Evolutionary conservation across 495 filamentous ascomycete genomes (phyloP).

Genomic region (Penicillium antarcticum): DNA sequence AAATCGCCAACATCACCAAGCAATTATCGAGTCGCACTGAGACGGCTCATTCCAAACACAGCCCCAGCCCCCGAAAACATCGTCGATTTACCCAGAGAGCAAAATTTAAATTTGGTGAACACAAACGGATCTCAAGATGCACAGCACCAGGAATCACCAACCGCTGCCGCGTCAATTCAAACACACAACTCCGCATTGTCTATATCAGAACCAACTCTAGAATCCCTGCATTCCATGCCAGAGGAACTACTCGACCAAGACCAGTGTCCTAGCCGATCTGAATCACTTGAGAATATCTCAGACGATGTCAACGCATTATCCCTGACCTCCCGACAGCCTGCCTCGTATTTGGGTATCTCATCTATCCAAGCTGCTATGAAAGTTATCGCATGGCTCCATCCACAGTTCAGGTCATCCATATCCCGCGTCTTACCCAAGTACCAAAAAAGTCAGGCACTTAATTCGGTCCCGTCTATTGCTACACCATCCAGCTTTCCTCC

Average conservation of each 20-base stretch:
- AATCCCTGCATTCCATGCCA: slow-evolving; percentile 19
- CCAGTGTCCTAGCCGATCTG: slow-evolving; percentile 1
- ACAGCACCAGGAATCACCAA: slow-evolving; percentile 6
- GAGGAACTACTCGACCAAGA: slow-evolving; percentile 8
- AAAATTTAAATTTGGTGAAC: slow-evolving; percentile 13
- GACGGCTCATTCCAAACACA: slow-evolving; percentile 17
- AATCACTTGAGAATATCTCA: slow-evolving; percentile 20
- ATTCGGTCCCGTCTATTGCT: not conserved
- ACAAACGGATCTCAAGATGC: not conserved
- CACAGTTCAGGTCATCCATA: slow-evolving; percentile 42
- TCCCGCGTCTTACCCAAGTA: not conserved
- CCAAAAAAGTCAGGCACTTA: not conserved
- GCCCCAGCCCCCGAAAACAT: slow-evolving; percentile 11
- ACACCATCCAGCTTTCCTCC: slow-evolving; percentile 1
- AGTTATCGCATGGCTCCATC: slow-evolving; percentile 38
- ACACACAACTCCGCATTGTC: slow-evolving; percentile 9
- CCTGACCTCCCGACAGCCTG: slow-evolving; percentile 43
- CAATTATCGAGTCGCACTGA: slow-evolving; percentile 9
- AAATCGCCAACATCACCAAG: not conserved
- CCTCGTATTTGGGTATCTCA: slow-evolving; percentile 68
- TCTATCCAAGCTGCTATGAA: slow-evolving; percentile 55
- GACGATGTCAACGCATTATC: slow-evolving; percentile 73
- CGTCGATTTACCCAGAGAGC: slow-evolving; percentile 15
- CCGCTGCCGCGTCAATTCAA: slow-evolving; percentile 6
- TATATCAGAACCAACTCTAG: slow-evolving; percentile 9